Base-by-base conservation (phyloP, 78 protist species). In the Chrysochromulina parva region DNA sequence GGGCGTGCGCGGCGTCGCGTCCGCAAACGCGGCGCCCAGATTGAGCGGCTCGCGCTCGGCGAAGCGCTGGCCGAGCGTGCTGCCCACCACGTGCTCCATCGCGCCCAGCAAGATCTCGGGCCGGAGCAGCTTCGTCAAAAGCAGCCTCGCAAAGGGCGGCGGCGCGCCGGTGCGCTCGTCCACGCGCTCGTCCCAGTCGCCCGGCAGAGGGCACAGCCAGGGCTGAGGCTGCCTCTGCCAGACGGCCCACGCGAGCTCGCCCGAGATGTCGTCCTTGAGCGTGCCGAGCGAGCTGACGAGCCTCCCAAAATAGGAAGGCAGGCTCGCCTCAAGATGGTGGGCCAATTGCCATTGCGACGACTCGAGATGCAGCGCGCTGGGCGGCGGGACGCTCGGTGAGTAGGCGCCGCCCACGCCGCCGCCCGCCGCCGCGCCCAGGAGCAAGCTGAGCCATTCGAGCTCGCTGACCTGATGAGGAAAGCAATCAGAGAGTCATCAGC, bases 41-140 rank as follows among this genome's bases (percentile, higher is more conserved):
- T 48, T 0, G 91, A 93, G 84, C 13, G 94, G 92, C 53, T 94
- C 96, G 9, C 84, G 24, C n/a, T 93, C 94, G 17, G 87, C 88
- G 90, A 60, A 96, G 38, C 38, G 52, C 58, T n/a, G 7, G 47
- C 97, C 97, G 19, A 95, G 47, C 85, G n/a, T 28, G n/a, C 9
- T 24, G 69, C 82, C 69, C 2, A 90, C 58, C 59, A 76, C 28
- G 19, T 48, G 73, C 17, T 81, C 11, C 48, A 90, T 26, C 53
- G 88, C 88, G 48, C 52, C 89, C 67, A 93, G 55, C 0, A 95
- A 54, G 62, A 94, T 90, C 93, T 97, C 98, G 24, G 22, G 28
- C 9, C 97, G 91, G 59, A 94, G 53, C 14, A 76, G 60, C 48
- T 90, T 69, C 28, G 95, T 2, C 13, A 97, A 10, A 13, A 94